Evolutionary conservation across 164 flowering plant species (phyloP), one percentile per base, ranked within the genome.

Genomic region (Aristolochia fimbriata): DNA sequence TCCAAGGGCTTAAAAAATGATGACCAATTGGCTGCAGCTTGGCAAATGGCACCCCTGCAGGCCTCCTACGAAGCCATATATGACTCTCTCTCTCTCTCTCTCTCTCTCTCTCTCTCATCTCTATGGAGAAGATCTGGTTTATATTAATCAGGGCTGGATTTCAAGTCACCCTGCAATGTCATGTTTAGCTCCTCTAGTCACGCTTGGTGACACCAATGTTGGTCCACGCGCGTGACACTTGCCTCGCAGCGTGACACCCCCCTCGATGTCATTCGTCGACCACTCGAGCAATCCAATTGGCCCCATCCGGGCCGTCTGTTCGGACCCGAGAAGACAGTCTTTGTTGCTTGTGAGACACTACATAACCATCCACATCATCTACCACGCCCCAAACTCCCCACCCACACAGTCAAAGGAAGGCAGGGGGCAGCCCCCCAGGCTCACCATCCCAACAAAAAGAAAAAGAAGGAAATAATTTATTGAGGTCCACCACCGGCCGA

Each of bases 181-280:
- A 5, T 14, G 15, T 22, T 23, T 23, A 1, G 30, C 56, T 52
- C 22, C 27, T 17, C 31, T 10, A 31, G 56, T 52, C 49, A 21
- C 33, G 27, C 48, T 46, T 41, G 51, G 37, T 64, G 62, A 62
- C 62, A 46, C 51, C 46, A 59, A 43, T 20, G 65, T 55, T 48
- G 50, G 58, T 70, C 41, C 7, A 66, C 67, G 46, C 69, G 71
- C 69, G 55, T 60, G 74, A 67, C 74, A 65, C 63, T 60, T 68
- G 70, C 72, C 65, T 54, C 45, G 52, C 43, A 51, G 23, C 58
- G 24, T 59, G 55, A 62, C 59, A 17, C 55, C 45, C 30, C 30
- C 30, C 30, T 47, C 10, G 23, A 11, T 15, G 15, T 51, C 15
- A 60, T 10, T 48, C 58, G 23, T 52, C 63, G 19, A 49, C 56